Percentiles rank a stretch among this genome's conserved stretches.
phyloP scores from a whole-genome alignment of 2,329 filamentous ascomycete species.

The Chaetoscypha palmicola region DNA sequence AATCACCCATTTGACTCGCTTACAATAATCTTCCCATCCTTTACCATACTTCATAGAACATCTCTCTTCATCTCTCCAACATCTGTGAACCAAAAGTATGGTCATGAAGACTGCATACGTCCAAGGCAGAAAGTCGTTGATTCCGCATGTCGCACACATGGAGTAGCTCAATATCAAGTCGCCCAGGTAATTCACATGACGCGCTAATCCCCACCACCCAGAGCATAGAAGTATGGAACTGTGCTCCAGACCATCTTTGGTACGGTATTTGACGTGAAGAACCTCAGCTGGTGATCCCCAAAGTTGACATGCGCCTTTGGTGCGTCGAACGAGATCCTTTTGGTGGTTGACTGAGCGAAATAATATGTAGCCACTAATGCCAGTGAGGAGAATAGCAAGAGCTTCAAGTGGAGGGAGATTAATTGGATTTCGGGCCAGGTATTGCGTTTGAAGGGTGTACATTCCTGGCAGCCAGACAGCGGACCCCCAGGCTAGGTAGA shows the following conservation, averaged over 20 bases:
- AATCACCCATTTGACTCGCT: slow-evolving; percentile 36
- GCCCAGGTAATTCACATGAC: slow-evolving; percentile 37
- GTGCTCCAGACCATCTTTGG: slow-evolving; percentile 36
- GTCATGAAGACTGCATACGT: slow-evolving; percentile 41
- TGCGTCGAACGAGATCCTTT: slow-evolving; percentile 36
- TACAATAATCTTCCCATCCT: slow-evolving; percentile 39
- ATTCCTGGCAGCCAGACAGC: slow-evolving; percentile 39
- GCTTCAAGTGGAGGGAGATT: slow-evolving; percentile 26
- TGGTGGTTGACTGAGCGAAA: slow-evolving; percentile 41
- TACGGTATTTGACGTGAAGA: slow-evolving; percentile 35
- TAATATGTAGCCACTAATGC: slow-evolving; percentile 35
- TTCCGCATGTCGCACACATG: slow-evolving; percentile 37
- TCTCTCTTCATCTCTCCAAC: slow-evolving; percentile 39
- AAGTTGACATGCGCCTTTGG: slow-evolving; percentile 35
- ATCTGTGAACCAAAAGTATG: slow-evolving; percentile 38
- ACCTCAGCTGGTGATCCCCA: slow-evolving; percentile 38
- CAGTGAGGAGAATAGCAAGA: slow-evolving; percentile 26
- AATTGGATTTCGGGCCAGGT: slow-evolving; percentile 37
- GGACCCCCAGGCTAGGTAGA: slow-evolving; percentile 38
- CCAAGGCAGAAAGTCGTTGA: slow-evolving; percentile 36
- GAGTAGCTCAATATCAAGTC: slow-evolving; percentile 35
- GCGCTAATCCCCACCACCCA: slow-evolving; percentile 36
- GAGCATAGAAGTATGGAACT: slow-evolving; percentile 35
- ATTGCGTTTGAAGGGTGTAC: slow-evolving; percentile 43
- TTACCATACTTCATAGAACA: slow-evolving; percentile 40